Base-by-base conservation (phyloP, 306 rosid genomes). In the Ormosia emarginata region DNA sequence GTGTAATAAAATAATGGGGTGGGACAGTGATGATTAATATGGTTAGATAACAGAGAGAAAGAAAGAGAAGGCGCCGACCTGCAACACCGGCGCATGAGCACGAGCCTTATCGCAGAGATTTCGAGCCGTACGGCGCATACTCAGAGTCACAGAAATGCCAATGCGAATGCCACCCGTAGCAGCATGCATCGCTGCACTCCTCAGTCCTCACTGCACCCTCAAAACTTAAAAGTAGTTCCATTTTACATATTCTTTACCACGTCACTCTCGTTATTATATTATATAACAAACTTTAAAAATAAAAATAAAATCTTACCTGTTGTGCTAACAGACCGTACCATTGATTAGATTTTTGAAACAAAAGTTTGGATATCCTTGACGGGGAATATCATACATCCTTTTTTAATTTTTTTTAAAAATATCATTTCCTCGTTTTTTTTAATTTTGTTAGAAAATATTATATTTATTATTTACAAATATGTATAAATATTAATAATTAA, bases 21-120 rank as follows among this genome's bases (percentile, higher is more conserved):
- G 79, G 40, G 76, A 63, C 64, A 74, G 68, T 12, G 40, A 76
- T 69, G 87, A 83, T 87, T 84, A 84, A 84, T 81, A 58, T 50
- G 68, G 69, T 55, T 84, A 87, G 78, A 73, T 80, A 41, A 29
- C 12, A 34, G 67, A 39, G 64, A 72, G 53, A 50, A 50, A 12
- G 62, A 57, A 15, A 24, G 39, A 2, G 10, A 49, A 30, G 75
- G 86, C 83, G 86, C 87, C 74, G 83, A 83, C 81, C 88, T 77
- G 86, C 78, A 72, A 57, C 2, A 81, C 80, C 83, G 84, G 85
- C 83, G 84, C 83, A 71, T 70, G 75, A 67, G 46, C 52, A 64
- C 66, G 76, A 81, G 67, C 15, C 49, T 71, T 55, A 65, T 71
- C 50, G 63, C 85, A 64, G 73, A 47, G 44, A 71, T 43, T 63